Conservation (phyloP, 1,139 yeast species). For the Pichia sp. region DNA sequence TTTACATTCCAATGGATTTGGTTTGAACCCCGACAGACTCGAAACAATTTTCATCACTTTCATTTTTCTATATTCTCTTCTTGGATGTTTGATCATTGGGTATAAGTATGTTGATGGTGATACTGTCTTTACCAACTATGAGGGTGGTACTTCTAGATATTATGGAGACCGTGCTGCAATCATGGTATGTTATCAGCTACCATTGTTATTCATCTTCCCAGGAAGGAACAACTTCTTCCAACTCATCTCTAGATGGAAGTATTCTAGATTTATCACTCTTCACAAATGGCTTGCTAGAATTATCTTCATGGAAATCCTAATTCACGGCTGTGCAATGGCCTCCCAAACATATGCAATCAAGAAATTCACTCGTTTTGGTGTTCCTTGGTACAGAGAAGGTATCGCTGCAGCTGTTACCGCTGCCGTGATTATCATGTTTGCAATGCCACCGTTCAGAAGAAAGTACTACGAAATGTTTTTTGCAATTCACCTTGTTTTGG, state of each 20-base stretch:
- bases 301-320: conserved; percentile 30
- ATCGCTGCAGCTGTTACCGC: conserved; percentile 38
- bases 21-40: conserved; percentile 56
- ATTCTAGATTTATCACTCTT: conserved; percentile 50
- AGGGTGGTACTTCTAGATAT: conserved; percentile 43
- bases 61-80: conserved; percentile 38
- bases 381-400: conserved; percentile 48
- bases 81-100: conserved; percentile 24
- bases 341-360: conserved; percentile 33
- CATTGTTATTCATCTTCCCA: conserved; percentile 50
- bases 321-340: conserved; percentile 49
- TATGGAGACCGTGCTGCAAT: conserved; percentile 59
- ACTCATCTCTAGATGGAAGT: conserved; percentile 60
- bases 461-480: conserved; percentile 59
- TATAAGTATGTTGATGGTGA: conserved; percentile 37
- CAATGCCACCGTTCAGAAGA: conserved; percentile 47
- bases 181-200: conserved; percentile 44
- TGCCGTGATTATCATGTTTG: conserved; percentile 38
- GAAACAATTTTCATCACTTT: conserved; percentile 46
- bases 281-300: conserved; percentile 64
- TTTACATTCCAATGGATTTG: conserved; percentile 30
- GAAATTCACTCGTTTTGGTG: conserved; percentile 33
- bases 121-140: conserved; percentile 31
- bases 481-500: conserved; percentile 50
- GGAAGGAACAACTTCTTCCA: conserved; percentile 65